A percentile compares a stretch with the other conserved stretches of the same genome.
Conservation (phyloP, 768 basidiomycete species). For the Pleurotus platypus region DNA sequence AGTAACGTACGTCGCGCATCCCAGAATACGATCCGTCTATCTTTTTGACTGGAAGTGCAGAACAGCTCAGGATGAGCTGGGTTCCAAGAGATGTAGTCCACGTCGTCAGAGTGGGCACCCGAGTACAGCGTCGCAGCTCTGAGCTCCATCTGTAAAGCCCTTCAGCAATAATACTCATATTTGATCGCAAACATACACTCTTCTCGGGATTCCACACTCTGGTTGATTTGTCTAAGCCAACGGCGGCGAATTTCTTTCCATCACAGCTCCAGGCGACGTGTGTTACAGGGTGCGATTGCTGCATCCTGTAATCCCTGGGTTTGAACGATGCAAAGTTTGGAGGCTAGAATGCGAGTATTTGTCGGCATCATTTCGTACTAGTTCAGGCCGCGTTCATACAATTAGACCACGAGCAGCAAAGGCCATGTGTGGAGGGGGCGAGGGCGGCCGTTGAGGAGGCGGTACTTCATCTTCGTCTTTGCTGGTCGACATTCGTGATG, state of each 20-base stretch:
- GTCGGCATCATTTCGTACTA: background rate
- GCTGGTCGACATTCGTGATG: conserved; percentile 17
- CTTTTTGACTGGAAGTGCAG: conserved; percentile 75
- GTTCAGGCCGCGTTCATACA: conserved; percentile 42
- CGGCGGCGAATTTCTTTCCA: conserved; percentile 76
- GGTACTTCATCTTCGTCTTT: conserved; percentile 60
- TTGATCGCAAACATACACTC: conserved; percentile 44
- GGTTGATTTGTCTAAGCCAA: conserved; percentile 75
- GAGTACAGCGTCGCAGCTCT: conserved; percentile 62
- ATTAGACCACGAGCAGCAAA: conserved; percentile 70
- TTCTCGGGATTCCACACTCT: conserved; percentile 80
- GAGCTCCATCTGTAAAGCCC: conserved; percentile 55
- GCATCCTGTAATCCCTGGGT: conserved; percentile 68
- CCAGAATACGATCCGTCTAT: conserved; percentile 77
- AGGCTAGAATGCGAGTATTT: conserved; percentile 37
- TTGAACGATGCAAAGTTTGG: conserved; percentile 80
- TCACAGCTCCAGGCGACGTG: conserved; percentile 86
- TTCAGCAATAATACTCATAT: background rate
- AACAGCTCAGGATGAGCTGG: conserved; percentile 82
- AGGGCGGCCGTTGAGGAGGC: conserved; percentile 57
- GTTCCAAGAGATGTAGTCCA: conserved; percentile 84
- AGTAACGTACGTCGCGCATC: conserved; percentile 69
- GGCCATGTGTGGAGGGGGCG: conserved; percentile 70
- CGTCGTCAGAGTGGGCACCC: conserved; percentile 73
- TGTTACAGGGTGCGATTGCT: conserved; percentile 62